Conservation (phyloP, 2,329 filamentous ascomycete species). For the Alternaria consortialis region DNA sequence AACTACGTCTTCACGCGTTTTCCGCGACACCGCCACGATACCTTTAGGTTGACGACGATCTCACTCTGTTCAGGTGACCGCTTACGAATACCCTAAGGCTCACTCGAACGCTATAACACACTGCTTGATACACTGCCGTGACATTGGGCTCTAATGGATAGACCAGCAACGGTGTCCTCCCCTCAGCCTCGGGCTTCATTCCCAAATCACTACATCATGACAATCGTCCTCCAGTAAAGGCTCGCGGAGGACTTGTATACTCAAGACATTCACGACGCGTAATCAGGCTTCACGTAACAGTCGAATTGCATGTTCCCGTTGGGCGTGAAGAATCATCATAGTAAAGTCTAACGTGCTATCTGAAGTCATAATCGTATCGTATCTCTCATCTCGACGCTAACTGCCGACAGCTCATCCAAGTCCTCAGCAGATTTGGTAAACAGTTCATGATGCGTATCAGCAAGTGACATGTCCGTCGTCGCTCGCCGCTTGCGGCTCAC, state of each 20-base stretch:
- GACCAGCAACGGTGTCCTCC: background rate
- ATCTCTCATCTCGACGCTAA: background rate
- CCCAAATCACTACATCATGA: background rate
- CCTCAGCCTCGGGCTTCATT: background rate
- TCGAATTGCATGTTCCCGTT: background rate
- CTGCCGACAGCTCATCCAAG: background rate
- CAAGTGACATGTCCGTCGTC: background rate
- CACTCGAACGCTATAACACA: background rate
- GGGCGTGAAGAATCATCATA: background rate
- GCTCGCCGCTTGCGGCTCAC: background rate
- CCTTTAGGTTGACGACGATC: conserved; percentile 4
- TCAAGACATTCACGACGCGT: background rate
- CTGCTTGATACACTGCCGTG: conserved; percentile 2
- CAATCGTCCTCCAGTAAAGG: background rate
- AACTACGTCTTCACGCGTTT: background rate
- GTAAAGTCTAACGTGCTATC: conserved; percentile 3
- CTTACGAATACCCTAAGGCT: conserved; percentile 2
- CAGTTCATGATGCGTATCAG: background rate
- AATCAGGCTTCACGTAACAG: background rate
- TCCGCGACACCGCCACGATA: background rate
- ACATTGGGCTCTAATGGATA: conserved; percentile 4
- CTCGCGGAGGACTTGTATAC: background rate
- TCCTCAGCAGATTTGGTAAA: background rate
- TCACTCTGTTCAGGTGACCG: conserved; percentile 5
- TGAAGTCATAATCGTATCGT: background rate